Evolutionary conservation across 176 grass and related monocot species (phyloP).

Genomic region (Pontederia crassipes): DNA sequence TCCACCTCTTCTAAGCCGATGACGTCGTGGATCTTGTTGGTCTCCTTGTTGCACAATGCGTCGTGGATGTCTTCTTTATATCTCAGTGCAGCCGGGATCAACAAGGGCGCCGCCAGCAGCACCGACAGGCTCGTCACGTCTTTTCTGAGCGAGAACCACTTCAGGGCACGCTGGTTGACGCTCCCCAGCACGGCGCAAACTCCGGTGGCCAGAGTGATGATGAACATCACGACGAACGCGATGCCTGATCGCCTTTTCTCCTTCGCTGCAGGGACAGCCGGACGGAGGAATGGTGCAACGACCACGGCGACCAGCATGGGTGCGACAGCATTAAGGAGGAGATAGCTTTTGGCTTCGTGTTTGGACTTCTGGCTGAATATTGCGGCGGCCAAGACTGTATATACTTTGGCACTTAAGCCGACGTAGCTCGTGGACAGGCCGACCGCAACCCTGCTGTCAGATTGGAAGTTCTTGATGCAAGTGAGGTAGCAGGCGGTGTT

Average conservation of each 20-base stretch:
- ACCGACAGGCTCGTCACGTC: conserved; percentile 58
- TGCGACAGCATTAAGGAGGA: conserved; percentile 70
- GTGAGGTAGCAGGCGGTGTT: conserved; percentile 93
- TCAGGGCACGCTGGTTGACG: conserved; percentile 33
- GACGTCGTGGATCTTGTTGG: conserved; percentile 54
- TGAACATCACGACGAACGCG: conserved; percentile 75
- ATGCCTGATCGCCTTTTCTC: conserved; percentile 4
- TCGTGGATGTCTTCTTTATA: conserved; percentile 34
- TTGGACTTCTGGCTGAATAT: conserved; percentile 5
- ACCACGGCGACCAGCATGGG: conserved; percentile 46
- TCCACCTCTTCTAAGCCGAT: not conserved
- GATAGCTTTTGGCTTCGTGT: conserved; percentile 41
- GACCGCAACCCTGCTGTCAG: conserved; percentile 59
- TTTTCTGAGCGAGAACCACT: conserved; percentile 27
- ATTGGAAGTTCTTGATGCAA: conserved; percentile 69
- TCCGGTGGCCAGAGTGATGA: conserved; percentile 70
- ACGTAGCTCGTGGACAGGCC: conserved; percentile 79
- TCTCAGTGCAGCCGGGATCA: conserved; percentile 41
- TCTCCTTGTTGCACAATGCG: conserved; percentile 37
- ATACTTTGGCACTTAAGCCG: conserved; percentile 79
- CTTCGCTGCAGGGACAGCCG: conserved; percentile 15
- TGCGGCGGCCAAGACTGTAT: conserved; percentile 40
- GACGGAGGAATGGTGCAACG: conserved; percentile 43
- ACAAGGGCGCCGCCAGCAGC: conserved; percentile 45
- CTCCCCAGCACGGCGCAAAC: conserved; percentile 58